Conservation (phyloP, 306 rosid genomes). For the Potentilla sterilis region DNA sequence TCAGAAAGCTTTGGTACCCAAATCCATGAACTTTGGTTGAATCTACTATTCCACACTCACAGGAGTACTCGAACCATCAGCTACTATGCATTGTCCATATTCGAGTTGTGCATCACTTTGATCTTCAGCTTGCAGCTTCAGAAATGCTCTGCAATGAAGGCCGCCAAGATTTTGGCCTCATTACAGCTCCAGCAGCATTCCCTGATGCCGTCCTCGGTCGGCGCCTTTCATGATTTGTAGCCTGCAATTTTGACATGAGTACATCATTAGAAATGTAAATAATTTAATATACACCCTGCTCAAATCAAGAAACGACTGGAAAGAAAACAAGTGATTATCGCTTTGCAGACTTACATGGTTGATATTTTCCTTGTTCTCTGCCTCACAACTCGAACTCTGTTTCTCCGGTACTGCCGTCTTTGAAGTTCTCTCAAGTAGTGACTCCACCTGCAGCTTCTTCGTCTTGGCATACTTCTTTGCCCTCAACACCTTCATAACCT, state of each 20-base stretch:
- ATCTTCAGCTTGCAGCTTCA: constrained; percentile 55
- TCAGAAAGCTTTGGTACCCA: constrained; percentile 38
- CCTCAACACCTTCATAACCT: constrained; percentile 82
- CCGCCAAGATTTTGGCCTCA: constrained; percentile 77
- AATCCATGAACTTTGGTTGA: constrained; percentile 25
- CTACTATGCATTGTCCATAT: constrained; percentile 26
- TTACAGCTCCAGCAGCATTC: constrained; percentile 45
- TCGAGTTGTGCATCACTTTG: constrained; percentile 9
- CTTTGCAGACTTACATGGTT: constrained; percentile 47
- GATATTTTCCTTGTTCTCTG: constrained; percentile 35
- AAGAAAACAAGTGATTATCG: constrained; percentile 10
- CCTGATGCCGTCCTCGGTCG: constrained; percentile 41
- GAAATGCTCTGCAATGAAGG: constrained; percentile 92
- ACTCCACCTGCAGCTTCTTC: constrained; percentile 51
- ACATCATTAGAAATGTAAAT: neutral
- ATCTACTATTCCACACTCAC: constrained; percentile 32
- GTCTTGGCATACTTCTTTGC: constrained; percentile 82
- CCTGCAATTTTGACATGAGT: constrained; percentile 43
- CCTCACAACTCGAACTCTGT: constrained; percentile 31
- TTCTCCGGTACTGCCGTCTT: constrained; percentile 23
- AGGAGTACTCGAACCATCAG: constrained; percentile 14
- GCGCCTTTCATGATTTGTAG: constrained; percentile 54
- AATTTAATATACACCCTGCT: neutral
- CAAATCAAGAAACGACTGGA: neutral
- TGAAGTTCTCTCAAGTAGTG: constrained; percentile 26